Percentiles rank a stretch among this genome's conserved stretches.
Evolutionary conservation across 106 monocot species (phyloP).

Genomic region (Gastrodia elata): DNA sequence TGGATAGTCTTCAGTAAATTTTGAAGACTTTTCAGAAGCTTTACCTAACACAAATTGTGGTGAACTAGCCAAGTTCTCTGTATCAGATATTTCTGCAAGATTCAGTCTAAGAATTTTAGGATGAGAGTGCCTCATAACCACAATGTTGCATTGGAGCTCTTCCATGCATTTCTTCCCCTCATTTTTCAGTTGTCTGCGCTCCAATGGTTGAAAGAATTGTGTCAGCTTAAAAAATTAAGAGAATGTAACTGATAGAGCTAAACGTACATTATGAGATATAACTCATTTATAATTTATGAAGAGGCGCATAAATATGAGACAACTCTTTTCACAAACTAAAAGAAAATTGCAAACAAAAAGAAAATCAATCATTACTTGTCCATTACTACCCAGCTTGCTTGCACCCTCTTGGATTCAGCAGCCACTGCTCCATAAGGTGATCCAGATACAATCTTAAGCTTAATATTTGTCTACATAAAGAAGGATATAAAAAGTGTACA

Average conservation of each 20-base stretch:
- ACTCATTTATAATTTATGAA: background rate
- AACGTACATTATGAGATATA: background rate
- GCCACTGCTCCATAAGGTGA: constrained; percentile 31
- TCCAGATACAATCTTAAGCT: constrained; percentile 44
- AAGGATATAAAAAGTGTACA: background rate
- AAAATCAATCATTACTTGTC: constrained; percentile 30
- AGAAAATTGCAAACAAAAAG: background rate
- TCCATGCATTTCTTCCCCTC: constrained; percentile 48
- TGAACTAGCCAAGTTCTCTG: background rate
- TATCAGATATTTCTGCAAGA: constrained; percentile 17
- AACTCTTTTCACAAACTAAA: background rate
- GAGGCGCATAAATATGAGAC: background rate
- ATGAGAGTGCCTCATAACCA: constrained; percentile 43
- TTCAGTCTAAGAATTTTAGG: constrained; percentile 55
- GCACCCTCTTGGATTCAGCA: constrained; percentile 39
- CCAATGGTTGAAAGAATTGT: background rate
- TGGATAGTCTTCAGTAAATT: background rate
- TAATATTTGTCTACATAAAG: constrained; percentile 35
- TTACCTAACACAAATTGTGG: constrained; percentile 6
- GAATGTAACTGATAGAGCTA: constrained; percentile 12
- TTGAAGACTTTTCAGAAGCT: constrained; percentile 5
- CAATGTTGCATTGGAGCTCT: constrained; percentile 56
- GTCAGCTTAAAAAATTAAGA: constrained; percentile 22
- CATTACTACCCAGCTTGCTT: constrained; percentile 58
- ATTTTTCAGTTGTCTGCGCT: constrained; percentile 46